Evolutionary conservation across 495 filamentous ascomycete genomes (phyloP), one percentile per base, ranked within the genome.

Genomic region (Aspergillus haitiensis): DNA sequence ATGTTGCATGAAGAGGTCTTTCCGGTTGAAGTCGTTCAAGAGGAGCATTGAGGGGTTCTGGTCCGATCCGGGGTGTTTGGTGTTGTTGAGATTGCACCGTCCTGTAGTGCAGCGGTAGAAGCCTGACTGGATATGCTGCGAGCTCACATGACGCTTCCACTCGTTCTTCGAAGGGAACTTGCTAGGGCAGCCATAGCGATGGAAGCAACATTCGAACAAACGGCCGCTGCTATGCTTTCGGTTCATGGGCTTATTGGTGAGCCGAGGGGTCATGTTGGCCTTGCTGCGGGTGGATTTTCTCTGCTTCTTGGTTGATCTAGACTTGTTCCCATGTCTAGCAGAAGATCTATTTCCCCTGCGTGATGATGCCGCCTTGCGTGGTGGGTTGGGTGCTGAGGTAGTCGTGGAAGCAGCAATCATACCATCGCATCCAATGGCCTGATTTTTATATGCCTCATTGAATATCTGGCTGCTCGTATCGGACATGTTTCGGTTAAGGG

Each of bases 91-190:
- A 53, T 75, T 82, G 69, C 89, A 92, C 8, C 73, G 69, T 40
- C 81, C 83, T 27, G 90, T 77, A 55, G 89, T 82, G 74, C 93
- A 98, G 62, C 88, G 81, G 83, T 88, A 98, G 75, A 88, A 90
- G 47, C 85, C 77, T 9, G 92, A 80, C 52, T 86, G 83, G 36
- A 97, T 77, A 69, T 98, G 93, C 68, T 96, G 88, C 2, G 88
- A 88, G 34, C 75, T 75, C 64, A 95, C 86, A 70, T 98, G 93
- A 0, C 93, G 86, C 71, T 97, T 95, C 93, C 93, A 98, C 70
- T 98, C 94, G 66, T 96, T 97, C 71, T 97, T 97, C 37, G 89
- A 92, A 9, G 86, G 86, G 67, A 98, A 97, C 0, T 85, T 92
- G 64, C 89, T 91, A 7, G 70, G 70, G 70, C 94, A 98, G n/a